These are phyloP conservation scores for Hypsizygus ulmarius DNA, from an alignment of 1,284 basidiomycete genomes.

Conservation along the genomic window DNA sequence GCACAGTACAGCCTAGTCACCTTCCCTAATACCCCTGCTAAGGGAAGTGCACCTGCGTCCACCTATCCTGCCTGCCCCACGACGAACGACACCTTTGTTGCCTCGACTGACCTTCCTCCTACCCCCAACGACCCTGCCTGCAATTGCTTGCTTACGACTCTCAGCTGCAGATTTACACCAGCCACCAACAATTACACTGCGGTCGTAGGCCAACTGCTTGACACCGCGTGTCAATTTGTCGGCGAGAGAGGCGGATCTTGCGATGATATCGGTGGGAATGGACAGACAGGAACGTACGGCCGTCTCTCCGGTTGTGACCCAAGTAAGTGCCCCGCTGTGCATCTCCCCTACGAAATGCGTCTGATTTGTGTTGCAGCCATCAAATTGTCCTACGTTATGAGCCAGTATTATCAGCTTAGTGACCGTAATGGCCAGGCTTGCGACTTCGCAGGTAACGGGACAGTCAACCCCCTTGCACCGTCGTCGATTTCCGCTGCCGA, in stretches of 20 bases:
- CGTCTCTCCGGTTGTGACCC: conserved; percentile 73
- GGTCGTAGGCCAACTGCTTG: conserved; percentile 67
- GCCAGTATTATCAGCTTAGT: conserved; percentile 70
- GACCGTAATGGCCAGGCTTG: conserved; percentile 61
- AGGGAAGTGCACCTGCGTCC: conserved; percentile 50
- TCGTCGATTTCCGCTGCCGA: conserved; percentile 52
- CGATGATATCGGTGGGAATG: conserved; percentile 69
- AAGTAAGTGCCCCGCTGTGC: conserved; percentile 43
- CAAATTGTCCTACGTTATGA: conserved; percentile 84
- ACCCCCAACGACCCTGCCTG: conserved; percentile 84
- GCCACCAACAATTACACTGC: conserved; percentile 60
- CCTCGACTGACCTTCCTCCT: conserved; percentile 71
- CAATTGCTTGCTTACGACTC: conserved; percentile 63
- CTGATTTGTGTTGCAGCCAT: conserved; percentile 42
- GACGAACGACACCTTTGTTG: conserved; percentile 57
- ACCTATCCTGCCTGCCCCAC: conserved; percentile 67
- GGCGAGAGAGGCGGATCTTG: conserved; percentile 63
- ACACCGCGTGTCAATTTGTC: conserved; percentile 71
- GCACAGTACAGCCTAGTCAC: conserved; percentile 59
- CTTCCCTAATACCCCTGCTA: conserved; percentile 63
- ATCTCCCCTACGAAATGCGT: conserved; percentile 15
- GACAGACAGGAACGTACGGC: conserved; percentile 75
- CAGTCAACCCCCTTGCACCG: conserved; percentile 60
- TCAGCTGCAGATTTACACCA: conserved; percentile 74
- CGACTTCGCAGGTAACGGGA: conserved; percentile 82